Evolutionary conservation across 148 eudicot species (phyloP), one percentile per base, ranked within the genome.

Genomic region (Rhododendron williamsianum): DNA sequence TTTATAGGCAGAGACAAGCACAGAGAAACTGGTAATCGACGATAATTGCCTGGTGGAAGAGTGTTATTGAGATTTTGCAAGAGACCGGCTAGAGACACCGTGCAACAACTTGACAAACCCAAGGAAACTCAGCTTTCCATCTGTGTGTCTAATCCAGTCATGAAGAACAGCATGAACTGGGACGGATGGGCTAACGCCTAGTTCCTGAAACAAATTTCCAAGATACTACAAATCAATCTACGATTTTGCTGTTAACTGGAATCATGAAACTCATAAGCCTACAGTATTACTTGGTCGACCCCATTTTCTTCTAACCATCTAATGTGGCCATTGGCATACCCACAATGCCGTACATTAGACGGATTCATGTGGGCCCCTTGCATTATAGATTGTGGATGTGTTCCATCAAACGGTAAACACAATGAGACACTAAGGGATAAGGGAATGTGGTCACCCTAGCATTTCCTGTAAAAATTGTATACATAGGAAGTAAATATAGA

Each of bases 161-260:
- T 91, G 95, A 73, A 93, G 93, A 85, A 93, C 95, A 0, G 91
- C 94, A 81, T 93, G 94, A 83, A 93, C 94, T 25, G 95, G 95
- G 48, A 93, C 85, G 67, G 91, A 90, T 23, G 95, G 91, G 45
- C 93, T 84, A 83, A 93, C 86, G 6, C 93, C 93, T 45, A 93
- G 90, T 83, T 93, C 95, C 94, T 93, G 93, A 58, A 89, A 86
- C 69, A 77, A 25, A 33, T 45, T 78, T 81, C 41, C 41, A 25
- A 30, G 45, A 85, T 21, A 73, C 25, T 19, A 7, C 60, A 52
- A 21, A 84, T 49, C 38, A 67, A 43, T 49, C 49, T 80, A 30
- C 45, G 33, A 27, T 12, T 67, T 69, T 30, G 49, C 25, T 3
- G 21, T 43, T 69, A 71, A 71, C 36, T 30, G 76, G 38, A 30